A percentile compares a stretch with the other conserved stretches of the same genome.
Evolutionary conservation across 2,329 filamentous ascomycete species (phyloP).

Genomic region (Paraphaeosphaeria sporulosa): DNA sequence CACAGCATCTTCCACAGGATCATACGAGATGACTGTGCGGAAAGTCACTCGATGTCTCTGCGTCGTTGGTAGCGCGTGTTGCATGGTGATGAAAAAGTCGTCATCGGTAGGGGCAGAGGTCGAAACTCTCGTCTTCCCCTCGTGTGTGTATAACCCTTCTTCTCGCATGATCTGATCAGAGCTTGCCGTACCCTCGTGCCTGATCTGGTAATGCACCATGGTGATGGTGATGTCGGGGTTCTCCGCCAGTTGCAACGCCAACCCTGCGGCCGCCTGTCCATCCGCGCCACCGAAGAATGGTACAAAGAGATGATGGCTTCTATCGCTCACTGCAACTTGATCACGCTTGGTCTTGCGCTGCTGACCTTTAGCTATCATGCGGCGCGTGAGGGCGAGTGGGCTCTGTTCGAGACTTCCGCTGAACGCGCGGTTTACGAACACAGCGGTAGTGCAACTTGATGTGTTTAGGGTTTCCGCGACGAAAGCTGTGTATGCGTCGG

Average conservation of each 20-base stretch:
- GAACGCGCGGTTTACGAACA: slow-evolving; percentile 79
- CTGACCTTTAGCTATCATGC: slow-evolving; percentile 36
- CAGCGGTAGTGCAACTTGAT: slow-evolving; percentile 72
- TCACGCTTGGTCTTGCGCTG: slow-evolving; percentile 66
- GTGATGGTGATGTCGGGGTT: slow-evolving; percentile 81
- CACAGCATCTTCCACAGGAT: slow-evolving; percentile 56
- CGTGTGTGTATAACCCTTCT: slow-evolving; percentile 16
- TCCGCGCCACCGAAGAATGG: slow-evolving; percentile 86
- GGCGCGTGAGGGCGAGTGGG: slow-evolving; percentile 32
- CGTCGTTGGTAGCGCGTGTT: slow-evolving; percentile 61
- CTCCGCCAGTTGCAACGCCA: slow-evolving; percentile 84
- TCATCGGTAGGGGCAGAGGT: slow-evolving; percentile 37
- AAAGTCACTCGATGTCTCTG: slow-evolving; percentile 67
- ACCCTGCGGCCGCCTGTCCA: slow-evolving; percentile 77
- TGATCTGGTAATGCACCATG: slow-evolving; percentile 66
- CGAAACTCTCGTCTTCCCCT: background rate
- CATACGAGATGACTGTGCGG: slow-evolving; percentile 49
- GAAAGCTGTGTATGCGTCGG: slow-evolving; percentile 73
- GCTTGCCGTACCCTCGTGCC: slow-evolving; percentile 26
- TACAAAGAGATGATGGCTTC: slow-evolving; percentile 83
- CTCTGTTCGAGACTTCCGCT: slow-evolving; percentile 54
- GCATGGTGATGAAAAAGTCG: slow-evolving; percentile 64
- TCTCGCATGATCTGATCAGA: slow-evolving; percentile 28
- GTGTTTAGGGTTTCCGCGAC: slow-evolving; percentile 71
- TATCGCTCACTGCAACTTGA: slow-evolving; percentile 65